phyloP scores from a whole-genome alignment of 345 rosid genomes.

The Eutrema yunnanense region DNA sequence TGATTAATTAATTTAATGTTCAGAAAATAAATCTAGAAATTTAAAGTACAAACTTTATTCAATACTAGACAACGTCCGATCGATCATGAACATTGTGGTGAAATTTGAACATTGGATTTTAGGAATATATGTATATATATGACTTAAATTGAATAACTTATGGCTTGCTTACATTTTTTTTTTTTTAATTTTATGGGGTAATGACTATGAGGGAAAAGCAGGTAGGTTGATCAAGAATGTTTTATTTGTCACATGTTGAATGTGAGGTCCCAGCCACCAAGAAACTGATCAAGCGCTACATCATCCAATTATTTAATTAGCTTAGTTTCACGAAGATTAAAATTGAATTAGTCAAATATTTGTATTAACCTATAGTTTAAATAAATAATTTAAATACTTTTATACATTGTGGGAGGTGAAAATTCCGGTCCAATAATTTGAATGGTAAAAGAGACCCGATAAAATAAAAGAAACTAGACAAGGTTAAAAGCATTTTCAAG shows the following conservation, averaged over 20 bases:
- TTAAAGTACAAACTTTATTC: not conserved
- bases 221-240: constrained; percentile 24
- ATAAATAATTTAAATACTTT: not conserved
- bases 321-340: not conserved
- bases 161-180: no score
- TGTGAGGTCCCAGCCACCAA: constrained; percentile 16
- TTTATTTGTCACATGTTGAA: constrained; percentile 20
- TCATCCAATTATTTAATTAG: not conserved
- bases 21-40: not conserved
- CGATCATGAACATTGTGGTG: not conserved
- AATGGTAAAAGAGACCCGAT: no score
- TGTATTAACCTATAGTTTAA: not conserved
- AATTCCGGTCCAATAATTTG: no score
- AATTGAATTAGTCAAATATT: not conserved
- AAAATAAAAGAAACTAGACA: no score
- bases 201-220: not conserved
- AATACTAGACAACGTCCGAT: no score
- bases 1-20: not conserved
- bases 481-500: no score
- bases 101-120: not conserved
- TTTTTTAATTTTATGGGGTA: not conserved
- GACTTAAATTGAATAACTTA: not conserved
- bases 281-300: constrained; percentile 1
- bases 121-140: not conserved
- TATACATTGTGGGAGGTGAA: not conserved